These are phyloP conservation scores for Trichoderma virens DNA, from an alignment of 495 filamentous ascomycete species.

Conservation along the genomic window DNA sequence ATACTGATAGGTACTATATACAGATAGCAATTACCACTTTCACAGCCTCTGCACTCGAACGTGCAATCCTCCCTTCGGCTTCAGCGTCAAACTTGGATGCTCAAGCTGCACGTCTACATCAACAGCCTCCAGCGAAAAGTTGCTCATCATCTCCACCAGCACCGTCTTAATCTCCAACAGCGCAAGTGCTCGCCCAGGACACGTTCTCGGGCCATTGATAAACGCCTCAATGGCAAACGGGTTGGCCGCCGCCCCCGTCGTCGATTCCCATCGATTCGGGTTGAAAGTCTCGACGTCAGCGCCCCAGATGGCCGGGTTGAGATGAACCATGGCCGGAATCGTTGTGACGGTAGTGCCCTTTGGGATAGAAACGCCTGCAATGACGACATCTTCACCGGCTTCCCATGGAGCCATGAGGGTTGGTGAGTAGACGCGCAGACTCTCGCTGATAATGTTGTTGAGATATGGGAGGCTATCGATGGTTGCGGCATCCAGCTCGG, in stretches of 20 bases:
- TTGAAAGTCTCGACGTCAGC: slow-evolving; percentile 20
- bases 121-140: slow-evolving; percentile 19
- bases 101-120: slow-evolving; percentile 17
- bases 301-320: slow-evolving; percentile 27
- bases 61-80: slow-evolving; percentile 17
- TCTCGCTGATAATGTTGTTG: slow-evolving; percentile 30
- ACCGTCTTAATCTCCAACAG: slow-evolving; percentile 20
- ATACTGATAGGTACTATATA: too few relatives aligned
- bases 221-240: slow-evolving; percentile 25
- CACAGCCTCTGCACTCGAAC: slow-evolving; percentile 19
- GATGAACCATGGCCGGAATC: slow-evolving; percentile 19
- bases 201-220: slow-evolving; percentile 24
- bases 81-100: slow-evolving; percentile 23
- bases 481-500: slow-evolving; percentile 17
- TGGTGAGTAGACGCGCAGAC: slow-evolving; percentile 31
- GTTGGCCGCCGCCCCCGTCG: slow-evolving; percentile 11
- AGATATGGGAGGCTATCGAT: slow-evolving; percentile 31
- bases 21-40: not conserved
- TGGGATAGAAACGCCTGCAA: slow-evolving; percentile 23
- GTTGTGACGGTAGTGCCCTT: slow-evolving; percentile 26
- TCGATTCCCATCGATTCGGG: slow-evolving; percentile 29
- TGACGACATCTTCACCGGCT: slow-evolving; percentile 19
- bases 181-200: slow-evolving; percentile 22
- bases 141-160: slow-evolving; percentile 21
- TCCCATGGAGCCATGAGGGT: slow-evolving; percentile 9